phyloP scores from a whole-genome alignment of 306 rosid species.

The Senna tora region DNA sequence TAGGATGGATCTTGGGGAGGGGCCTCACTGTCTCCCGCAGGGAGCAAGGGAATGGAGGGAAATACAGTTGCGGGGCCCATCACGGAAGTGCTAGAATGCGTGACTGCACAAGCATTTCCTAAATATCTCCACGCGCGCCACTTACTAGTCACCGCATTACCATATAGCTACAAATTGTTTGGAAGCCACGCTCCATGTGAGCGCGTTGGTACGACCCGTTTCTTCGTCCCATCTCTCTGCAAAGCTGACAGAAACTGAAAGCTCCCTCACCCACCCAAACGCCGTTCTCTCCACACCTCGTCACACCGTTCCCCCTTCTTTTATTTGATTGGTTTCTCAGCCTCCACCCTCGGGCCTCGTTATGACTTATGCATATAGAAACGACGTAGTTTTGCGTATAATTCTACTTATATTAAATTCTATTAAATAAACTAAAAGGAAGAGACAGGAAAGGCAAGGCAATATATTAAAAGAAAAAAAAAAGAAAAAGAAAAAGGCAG shows the following conservation, averaged over 20 bases:
- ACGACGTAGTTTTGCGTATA: background rate
- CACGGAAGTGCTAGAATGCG: constrained; percentile 28
- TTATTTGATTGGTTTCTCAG: background rate
- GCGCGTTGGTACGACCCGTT: background rate
- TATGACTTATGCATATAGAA: background rate
- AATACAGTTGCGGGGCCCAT: constrained; percentile 37
- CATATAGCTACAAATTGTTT: too few relatives aligned
- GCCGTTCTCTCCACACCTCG: background rate
- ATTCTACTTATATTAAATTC: too few relatives aligned
- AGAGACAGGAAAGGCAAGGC: constrained; percentile 7
- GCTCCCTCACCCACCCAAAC: background rate
- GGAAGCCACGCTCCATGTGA: background rate
- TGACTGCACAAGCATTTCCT: constrained; percentile 31
- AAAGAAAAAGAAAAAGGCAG: constrained; percentile 30
- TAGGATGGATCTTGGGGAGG: background rate
- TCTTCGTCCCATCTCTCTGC: background rate
- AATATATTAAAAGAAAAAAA: too few relatives aligned
- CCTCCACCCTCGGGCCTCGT: background rate
- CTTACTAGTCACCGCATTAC: background rate
- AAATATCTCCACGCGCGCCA: background rate
- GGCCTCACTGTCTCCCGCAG: constrained; percentile 14
- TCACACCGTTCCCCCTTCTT: background rate
- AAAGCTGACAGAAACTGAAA: constrained; percentile 19
- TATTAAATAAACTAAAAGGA: background rate
- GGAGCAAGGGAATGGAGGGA: constrained; percentile 40